Percentiles rank a stretch among this genome's conserved stretches.
Evolutionary conservation across 1,139 yeast genomes (phyloP).

Genomic region (Yamadazyma sp.): DNA sequence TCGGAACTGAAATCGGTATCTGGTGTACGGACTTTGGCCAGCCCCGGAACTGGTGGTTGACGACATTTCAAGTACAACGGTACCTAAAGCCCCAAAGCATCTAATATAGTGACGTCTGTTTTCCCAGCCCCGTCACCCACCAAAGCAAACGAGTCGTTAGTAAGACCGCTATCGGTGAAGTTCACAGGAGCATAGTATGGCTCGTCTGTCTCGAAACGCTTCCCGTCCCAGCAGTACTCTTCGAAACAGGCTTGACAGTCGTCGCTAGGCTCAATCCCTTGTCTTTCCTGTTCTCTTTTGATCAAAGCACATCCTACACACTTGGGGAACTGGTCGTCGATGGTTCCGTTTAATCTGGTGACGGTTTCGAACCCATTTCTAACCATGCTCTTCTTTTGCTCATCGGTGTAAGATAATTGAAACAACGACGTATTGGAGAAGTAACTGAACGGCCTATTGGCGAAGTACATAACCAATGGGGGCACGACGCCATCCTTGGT

Average conservation of each 20-base stretch:
- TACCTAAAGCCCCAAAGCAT: constrained; percentile 6
- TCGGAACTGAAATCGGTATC: too few relatives aligned
- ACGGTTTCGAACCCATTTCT: constrained; percentile 39
- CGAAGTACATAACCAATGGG: constrained; percentile 40
- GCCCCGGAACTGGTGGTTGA: too few relatives aligned
- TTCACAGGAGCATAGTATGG: constrained; percentile 23
- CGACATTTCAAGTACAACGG: constrained; percentile 2
- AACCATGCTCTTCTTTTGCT: constrained; percentile 38
- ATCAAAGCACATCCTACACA: constrained; percentile 48
- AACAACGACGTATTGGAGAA: constrained; percentile 39
- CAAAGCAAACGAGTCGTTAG: constrained; percentile 22
- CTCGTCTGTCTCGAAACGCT: constrained; percentile 12
- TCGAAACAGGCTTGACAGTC: constrained; percentile 41
- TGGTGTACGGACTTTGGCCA: too few relatives aligned
- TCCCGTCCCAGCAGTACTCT: constrained; percentile 46
- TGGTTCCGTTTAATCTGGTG: constrained; percentile 30
- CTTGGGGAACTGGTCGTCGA: constrained; percentile 38
- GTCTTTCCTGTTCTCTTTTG: constrained; percentile 44
- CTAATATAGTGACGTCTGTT: constrained; percentile 5
- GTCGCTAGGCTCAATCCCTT: constrained; percentile 35
- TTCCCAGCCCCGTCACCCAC: constrained; percentile 11
- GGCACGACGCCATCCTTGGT: constrained; percentile 34
- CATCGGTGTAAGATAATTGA: constrained; percentile 32
- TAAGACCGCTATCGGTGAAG: constrained; percentile 29
- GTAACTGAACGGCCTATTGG: constrained; percentile 41